Evolutionary conservation across 164 flowering plant genomes (phyloP).

Genomic region (Houttuynia cordata): DNA sequence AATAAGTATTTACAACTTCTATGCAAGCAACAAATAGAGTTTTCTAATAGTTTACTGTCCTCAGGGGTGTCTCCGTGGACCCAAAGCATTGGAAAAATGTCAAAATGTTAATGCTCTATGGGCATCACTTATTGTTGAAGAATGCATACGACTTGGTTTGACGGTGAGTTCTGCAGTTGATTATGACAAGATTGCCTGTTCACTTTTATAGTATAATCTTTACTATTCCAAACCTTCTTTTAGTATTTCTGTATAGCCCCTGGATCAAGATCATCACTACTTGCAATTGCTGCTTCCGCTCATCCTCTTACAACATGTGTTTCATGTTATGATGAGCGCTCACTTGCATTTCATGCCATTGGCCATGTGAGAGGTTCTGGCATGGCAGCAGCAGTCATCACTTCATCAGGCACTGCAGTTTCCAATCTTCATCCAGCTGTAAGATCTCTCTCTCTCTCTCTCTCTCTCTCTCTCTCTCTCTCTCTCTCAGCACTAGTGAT

Average conservation of each 20-base stretch:
- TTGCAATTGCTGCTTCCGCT: conserved; percentile 78
- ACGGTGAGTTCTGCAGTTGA: conserved; percentile 37
- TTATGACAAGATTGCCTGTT: neutral
- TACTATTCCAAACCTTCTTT: conserved; percentile 14
- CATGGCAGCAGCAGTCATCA: conserved; percentile 76
- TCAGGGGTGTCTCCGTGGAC: conserved; percentile 27
- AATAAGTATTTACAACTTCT: no score
- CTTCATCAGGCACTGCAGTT: conserved; percentile 98
- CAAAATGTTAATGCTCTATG: conserved; percentile 73
- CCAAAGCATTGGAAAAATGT: conserved; percentile 18
- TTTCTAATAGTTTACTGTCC: conserved; percentile 11
- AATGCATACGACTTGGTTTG: conserved; percentile 86
- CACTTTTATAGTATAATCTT: neutral
- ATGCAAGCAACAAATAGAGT: neutral
- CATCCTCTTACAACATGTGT: conserved; percentile 66
- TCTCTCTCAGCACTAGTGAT: no score
- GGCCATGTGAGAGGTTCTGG: conserved; percentile 85
- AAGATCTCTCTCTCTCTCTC: conserved; percentile 16
- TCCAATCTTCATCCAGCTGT: conserved; percentile 97
- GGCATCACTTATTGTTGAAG: conserved; percentile 88
- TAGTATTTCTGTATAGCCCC: conserved; percentile 98
- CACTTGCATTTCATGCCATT: conserved; percentile 89
- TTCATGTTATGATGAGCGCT: conserved; percentile 85
- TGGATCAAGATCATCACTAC: conserved; percentile 94
- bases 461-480: neutral